phyloP scores from a whole-genome alignment of 176 grass and related monocot species.

The Avena eriantha region DNA sequence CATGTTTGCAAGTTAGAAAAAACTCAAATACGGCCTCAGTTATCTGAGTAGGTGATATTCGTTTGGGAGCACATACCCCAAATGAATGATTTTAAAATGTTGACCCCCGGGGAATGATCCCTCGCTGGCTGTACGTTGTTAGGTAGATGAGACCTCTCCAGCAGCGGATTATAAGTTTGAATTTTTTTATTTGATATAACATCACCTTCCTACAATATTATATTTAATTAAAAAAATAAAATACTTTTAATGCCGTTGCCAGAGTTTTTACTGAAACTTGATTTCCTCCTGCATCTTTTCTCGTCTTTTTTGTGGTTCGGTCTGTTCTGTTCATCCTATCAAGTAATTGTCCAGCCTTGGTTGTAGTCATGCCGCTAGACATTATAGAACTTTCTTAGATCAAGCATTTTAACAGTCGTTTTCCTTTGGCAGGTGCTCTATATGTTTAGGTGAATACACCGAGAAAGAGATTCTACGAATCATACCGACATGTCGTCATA shows the following conservation, averaged over 20 bases:
- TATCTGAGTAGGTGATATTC: neutral
- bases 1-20: neutral
- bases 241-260: neutral
- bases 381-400: neutral
- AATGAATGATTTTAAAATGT: neutral
- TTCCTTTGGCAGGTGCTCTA: constrained; percentile 71
- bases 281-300: neutral
- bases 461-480: constrained; percentile 78
- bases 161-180: neutral
- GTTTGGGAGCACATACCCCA: neutral
- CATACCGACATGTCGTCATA: constrained; percentile 72
- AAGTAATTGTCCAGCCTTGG: neutral
- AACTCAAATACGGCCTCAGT: neutral
- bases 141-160: too few species aligned
- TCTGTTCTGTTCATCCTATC: neutral
- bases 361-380: neutral
- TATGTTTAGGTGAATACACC: constrained; percentile 87
- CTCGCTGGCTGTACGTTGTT: too few species aligned
- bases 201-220: neutral
- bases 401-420: constrained; percentile 2
- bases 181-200: neutral
- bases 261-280: neutral
- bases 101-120: too few species aligned
- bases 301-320: neutral
- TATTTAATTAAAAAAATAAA: neutral